Percentiles rank a stretch among this genome's conserved stretches.
phyloP scores from a whole-genome alignment of 164 flowering plant genomes.

The Tetracentron sinense region DNA sequence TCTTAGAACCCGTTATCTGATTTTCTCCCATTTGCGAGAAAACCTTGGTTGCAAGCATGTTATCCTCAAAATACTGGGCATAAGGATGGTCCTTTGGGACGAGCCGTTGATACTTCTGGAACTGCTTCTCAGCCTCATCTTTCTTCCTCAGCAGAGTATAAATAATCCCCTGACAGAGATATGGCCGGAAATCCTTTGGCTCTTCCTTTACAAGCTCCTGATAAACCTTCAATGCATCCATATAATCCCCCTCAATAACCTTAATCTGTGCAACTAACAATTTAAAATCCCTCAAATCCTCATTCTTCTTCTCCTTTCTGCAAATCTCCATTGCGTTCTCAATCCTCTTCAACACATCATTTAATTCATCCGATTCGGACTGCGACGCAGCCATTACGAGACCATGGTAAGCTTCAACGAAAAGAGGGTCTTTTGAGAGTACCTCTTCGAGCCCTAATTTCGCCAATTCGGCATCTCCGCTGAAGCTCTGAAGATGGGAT shows the following conservation, averaged over 20 bases:
- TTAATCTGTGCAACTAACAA: conserved; percentile 68
- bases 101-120: conserved; percentile 64
- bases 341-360: conserved; percentile 45
- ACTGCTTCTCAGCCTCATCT: conserved; percentile 71
- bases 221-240: conserved; percentile 75
- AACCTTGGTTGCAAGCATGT: conserved; percentile 57
- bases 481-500: conserved; percentile 43
- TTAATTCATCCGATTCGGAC: conserved; percentile 33
- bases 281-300: conserved; percentile 68
- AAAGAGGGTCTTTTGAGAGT: conserved; percentile 53
- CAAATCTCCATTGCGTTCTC: conserved; percentile 52
- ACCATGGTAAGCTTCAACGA: conserved; percentile 82
- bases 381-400: conserved; percentile 52
- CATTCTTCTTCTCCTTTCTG: conserved; percentile 51
- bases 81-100: conserved; percentile 85
- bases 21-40: conserved; percentile 53
- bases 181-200: conserved; percentile 88
- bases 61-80: conserved; percentile 58
- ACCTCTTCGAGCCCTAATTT: conserved; percentile 54
- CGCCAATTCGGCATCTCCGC: conserved; percentile 53
- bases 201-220: conserved; percentile 77
- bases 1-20: conserved; percentile 32
- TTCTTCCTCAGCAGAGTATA: conserved; percentile 67
- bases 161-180: conserved; percentile 82
- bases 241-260: conserved; percentile 56